phyloP scores from a whole-genome alignment of 2,329 filamentous ascomycete species.

The Colletotrichum ledebouriae region DNA sequence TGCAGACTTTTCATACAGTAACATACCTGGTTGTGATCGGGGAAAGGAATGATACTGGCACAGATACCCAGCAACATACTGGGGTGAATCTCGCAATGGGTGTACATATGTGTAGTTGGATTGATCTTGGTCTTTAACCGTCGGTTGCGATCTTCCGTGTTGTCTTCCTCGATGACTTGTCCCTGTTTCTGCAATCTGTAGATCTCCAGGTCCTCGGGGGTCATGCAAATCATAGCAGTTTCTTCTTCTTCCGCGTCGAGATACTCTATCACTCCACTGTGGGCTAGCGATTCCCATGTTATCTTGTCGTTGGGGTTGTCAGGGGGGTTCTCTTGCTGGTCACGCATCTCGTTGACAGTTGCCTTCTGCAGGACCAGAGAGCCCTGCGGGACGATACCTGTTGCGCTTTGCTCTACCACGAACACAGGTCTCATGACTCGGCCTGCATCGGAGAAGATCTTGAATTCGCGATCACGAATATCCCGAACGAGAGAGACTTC shows the following conservation, averaged over 20 bases:
- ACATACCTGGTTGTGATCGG: conserved; percentile 92
- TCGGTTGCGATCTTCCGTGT: conserved; percentile 78
- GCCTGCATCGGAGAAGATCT: conserved; percentile 97
- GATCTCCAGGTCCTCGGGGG: conserved; percentile 90
- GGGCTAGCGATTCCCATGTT: conserved; percentile 90
- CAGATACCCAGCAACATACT: conserved; percentile 99
- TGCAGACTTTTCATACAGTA: neutral
- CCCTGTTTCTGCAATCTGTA: conserved; percentile 79
- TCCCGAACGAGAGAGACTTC: conserved; percentile 96
- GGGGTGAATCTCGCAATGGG: conserved; percentile 98
- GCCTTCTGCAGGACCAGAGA: conserved; percentile 86
- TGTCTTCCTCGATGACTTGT: conserved; percentile 72
- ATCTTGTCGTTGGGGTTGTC: conserved; percentile 74
- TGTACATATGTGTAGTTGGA: conserved; percentile 90
- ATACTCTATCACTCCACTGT: conserved; percentile 91
- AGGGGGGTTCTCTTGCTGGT: conserved; percentile 77
- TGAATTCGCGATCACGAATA: conserved; percentile 97
- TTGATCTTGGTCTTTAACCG: conserved; percentile 91
- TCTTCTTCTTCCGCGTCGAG: conserved; percentile 99
- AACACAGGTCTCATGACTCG: conserved; percentile 95
- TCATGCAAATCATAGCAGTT: conserved; percentile 99
- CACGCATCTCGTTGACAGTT: conserved; percentile 80
- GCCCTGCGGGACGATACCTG: conserved; percentile 80
- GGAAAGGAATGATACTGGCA: conserved; percentile 99
- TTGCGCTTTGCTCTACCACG: conserved; percentile 80